These are phyloP conservation scores for Didymella arachidicola DNA, from an alignment of 2,329 filamentous ascomycete genomes.

Conservation along the genomic window DNA sequence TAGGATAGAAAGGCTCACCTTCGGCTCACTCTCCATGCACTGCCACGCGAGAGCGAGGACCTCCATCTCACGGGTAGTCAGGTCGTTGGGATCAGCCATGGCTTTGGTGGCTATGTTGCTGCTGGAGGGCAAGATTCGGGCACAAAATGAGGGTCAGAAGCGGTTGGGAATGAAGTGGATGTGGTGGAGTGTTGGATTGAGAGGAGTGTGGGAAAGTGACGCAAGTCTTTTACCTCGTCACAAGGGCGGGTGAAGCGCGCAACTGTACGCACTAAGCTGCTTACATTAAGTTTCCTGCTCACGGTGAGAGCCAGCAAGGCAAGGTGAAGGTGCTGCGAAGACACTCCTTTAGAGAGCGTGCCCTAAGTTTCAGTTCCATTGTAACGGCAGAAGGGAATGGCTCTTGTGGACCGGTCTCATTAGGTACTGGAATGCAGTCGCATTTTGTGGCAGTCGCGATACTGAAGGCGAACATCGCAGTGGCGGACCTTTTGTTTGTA, in stretches of 20 bases:
- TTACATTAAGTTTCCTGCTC: conserved; percentile 5
- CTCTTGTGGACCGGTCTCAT: background rate
- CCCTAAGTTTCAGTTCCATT: background rate
- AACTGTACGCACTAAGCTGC: background rate
- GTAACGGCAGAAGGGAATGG: background rate
- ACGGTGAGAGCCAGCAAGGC: conserved; percentile 18
- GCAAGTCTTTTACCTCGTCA: background rate
- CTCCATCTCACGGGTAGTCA: conserved; percentile 41
- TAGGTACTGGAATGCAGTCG: too few relatives aligned
- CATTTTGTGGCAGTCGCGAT: too few relatives aligned
- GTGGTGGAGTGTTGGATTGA: background rate
- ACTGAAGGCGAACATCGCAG: too few relatives aligned
- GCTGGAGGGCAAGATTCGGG: background rate
- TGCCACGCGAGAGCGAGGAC: conserved; percentile 46
- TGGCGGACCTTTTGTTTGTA: background rate
- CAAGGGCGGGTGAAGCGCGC: background rate
- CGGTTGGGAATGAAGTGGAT: background rate
- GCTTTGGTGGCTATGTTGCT: background rate
- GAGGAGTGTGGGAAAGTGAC: background rate
- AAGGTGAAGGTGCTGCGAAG: conserved; percentile 14
- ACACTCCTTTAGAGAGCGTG: conserved; percentile 10
- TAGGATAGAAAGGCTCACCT: conserved; percentile 27
- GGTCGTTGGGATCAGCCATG: conserved; percentile 15
- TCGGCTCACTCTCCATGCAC: conserved; percentile 45
- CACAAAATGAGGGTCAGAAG: background rate